Evolutionary conservation across 1,284 basidiomycete genomes (phyloP).

Genomic region (Paramarasmius palmivorus): DNA sequence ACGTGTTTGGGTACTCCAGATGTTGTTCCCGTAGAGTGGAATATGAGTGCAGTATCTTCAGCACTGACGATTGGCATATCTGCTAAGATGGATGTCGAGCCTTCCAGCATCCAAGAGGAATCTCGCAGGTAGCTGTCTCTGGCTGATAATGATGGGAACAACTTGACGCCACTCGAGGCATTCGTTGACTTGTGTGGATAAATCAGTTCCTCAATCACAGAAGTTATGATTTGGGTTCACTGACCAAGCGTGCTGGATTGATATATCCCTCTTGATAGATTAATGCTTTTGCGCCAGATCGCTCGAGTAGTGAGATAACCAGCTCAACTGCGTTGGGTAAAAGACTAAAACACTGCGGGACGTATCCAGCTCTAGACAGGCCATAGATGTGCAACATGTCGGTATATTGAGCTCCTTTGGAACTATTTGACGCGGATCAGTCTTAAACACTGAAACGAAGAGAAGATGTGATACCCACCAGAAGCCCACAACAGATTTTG

Average conservation of each 20-base stretch:
- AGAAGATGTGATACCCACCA: not conserved
- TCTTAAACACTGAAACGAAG: not conserved
- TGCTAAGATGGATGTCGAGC: conserved; percentile 6
- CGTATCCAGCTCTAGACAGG: conserved; percentile 26
- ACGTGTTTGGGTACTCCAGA: conserved; percentile 30
- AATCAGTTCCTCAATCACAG: not conserved
- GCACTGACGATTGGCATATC: conserved; percentile 14
- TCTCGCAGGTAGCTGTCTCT: too few species aligned
- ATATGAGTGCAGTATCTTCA: conserved; percentile 28
- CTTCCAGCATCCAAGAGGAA: too few species aligned
- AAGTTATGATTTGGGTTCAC: too few species aligned
- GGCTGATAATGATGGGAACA: not conserved
- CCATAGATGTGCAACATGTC: conserved; percentile 29
- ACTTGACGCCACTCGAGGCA: conserved; percentile 15
- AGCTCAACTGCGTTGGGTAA: conserved; percentile 13
- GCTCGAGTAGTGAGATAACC: conserved; percentile 21
- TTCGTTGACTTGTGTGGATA: conserved; percentile 1
- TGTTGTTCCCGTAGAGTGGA: conserved; percentile 33
- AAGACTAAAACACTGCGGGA: conserved; percentile 28
- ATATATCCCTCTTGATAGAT: conserved; percentile 21
- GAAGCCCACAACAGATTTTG: not conserved
- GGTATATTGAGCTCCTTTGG: conserved; percentile 23
- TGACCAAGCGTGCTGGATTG: conserved; percentile 8
- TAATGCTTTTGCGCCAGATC: conserved; percentile 17
- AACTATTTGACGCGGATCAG: conserved; percentile 15